Conservation (phyloP, 1,139 yeast genomes). For the Waltiozyma sp. region DNA sequence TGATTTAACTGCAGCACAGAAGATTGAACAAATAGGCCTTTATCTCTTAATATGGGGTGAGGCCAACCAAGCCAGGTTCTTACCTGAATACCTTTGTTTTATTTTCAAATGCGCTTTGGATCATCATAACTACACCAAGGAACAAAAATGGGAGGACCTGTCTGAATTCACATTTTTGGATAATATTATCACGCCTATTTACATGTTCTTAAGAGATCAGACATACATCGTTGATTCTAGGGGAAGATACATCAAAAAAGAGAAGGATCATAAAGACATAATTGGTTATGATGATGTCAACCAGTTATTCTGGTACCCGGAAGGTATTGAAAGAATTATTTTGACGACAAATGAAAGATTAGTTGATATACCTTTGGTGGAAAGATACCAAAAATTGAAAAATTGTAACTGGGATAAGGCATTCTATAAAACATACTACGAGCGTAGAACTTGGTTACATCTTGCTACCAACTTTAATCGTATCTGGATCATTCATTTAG, state of each 20-base stretch:
- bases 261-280: conserved; percentile 55
- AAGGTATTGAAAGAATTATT: conserved; percentile 43
- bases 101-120: conserved; percentile 72
- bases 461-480: conserved; percentile 66
- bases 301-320: conserved; percentile 73
- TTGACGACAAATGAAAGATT: conserved; percentile 32
- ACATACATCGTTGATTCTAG: conserved; percentile 27
- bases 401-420: conserved; percentile 51
- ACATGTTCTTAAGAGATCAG: conserved; percentile 49
- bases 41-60: conserved; percentile 84
- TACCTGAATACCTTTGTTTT: conserved; percentile 82
- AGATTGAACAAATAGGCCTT: conserved; percentile 55
- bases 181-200: conserved; percentile 65
- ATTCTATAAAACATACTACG: conserved; percentile 64
- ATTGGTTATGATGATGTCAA: conserved; percentile 85
- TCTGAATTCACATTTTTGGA: conserved; percentile 41
- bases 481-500: conserved; percentile 72
- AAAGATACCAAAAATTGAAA: conserved; percentile 38
- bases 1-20: conserved; percentile 37
- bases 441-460: conserved; percentile 71
- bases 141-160: not conserved
- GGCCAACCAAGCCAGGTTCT: conserved; percentile 69
- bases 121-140: conserved; percentile 20
- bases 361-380: conserved; percentile 30
- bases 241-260: conserved; percentile 33